Evolutionary conservation across 306 rosid species (phyloP).

Genomic region (Astragalus membranaceus): DNA sequence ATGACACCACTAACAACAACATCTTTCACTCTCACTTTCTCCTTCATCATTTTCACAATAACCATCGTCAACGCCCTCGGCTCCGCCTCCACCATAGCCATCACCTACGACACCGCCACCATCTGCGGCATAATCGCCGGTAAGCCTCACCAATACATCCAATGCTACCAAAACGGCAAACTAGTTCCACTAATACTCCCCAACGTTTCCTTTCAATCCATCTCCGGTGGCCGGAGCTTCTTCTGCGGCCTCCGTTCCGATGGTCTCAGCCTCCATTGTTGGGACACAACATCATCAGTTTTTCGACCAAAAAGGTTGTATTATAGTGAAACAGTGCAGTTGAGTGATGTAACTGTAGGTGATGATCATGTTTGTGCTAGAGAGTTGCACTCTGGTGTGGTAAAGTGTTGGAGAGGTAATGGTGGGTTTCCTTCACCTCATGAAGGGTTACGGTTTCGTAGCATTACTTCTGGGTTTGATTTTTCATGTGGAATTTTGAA

Average conservation of each 20-base stretch:
- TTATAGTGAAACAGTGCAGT: slow-evolving; percentile 10
- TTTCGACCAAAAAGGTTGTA: slow-evolving; percentile 20
- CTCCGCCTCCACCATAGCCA: slow-evolving; percentile 32
- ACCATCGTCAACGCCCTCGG: slow-evolving; percentile 26
- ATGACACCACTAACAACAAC: slow-evolving; percentile 8
- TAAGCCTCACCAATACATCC: slow-evolving; percentile 13
- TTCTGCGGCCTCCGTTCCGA: slow-evolving; percentile 39
- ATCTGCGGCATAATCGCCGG: slow-evolving; percentile 36
- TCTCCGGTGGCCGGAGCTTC: slow-evolving; percentile 48
- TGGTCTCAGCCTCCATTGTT: slow-evolving; percentile 35
- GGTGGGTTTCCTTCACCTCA: slow-evolving; percentile 19
- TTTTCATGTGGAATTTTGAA: slow-evolving; percentile 38
- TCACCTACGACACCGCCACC: slow-evolving; percentile 29
- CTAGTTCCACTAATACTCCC: slow-evolving; percentile 13
- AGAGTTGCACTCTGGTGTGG: slow-evolving; percentile 32
- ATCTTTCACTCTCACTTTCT: background rate
- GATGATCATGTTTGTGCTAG: slow-evolving; percentile 42
- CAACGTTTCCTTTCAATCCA: slow-evolving; percentile 21
- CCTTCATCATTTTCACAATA: background rate
- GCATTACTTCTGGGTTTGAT: slow-evolving; percentile 29
- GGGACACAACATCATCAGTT: slow-evolving; percentile 19
- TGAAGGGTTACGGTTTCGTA: slow-evolving; percentile 6
- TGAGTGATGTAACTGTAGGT: slow-evolving; percentile 39
- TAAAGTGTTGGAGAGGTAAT: slow-evolving; percentile 41
- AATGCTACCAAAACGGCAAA: slow-evolving; percentile 19